Evolutionary conservation across 2,329 filamentous ascomycete genomes (phyloP), one percentile per base, ranked within the genome.

Genomic region (Rhexocercosporidium sp.): DNA sequence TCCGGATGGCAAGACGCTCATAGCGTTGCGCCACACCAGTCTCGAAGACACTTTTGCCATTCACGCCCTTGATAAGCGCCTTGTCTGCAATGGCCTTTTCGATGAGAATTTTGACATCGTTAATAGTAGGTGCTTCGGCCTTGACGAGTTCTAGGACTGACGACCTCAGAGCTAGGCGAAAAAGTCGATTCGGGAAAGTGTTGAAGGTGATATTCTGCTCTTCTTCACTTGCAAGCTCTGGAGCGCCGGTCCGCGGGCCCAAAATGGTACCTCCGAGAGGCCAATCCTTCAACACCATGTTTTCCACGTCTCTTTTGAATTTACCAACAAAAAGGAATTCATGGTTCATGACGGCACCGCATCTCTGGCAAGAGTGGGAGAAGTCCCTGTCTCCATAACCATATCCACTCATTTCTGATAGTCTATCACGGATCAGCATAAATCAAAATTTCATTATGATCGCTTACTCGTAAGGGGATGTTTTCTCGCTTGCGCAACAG

Each of bases 191-290:
- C 0, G 88, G 87, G 69, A 90, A 89, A 0, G 82, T 81, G 12
- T 82, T 80, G 8, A 75, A 67, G 56, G 72, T 72, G 1, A 20
- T 20, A 5, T 46, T 22, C 11, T 47, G 39, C 6, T 69, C 64
- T 18, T 46, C 65, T 69, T 39, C 72, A 62, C 73, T 74, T 1
- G 80, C 71, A 1, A 70, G 60, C 34, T 80, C 75, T 0, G 88
- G 86, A 18, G 80, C 77, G 0, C 91, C 91, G 0, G 74, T 81
- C 1, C 78, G 76, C 0, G 83, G 75, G 9, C 86, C 81, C 8
- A 93, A 81, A 4, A 93, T 76, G 0, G 91, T 93, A 1, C 92
- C 91, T 0, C 90, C 88, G 82, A 94, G 87, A 0, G 90, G 88
- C 1, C 79, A 75, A 16, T 81, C 72, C 3, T 82, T 71, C 3